Percentiles rank a stretch among this genome's conserved stretches.
Evolutionary conservation across 257 asterid genomes (phyloP).

Genomic region (Plantago elongata): DNA sequence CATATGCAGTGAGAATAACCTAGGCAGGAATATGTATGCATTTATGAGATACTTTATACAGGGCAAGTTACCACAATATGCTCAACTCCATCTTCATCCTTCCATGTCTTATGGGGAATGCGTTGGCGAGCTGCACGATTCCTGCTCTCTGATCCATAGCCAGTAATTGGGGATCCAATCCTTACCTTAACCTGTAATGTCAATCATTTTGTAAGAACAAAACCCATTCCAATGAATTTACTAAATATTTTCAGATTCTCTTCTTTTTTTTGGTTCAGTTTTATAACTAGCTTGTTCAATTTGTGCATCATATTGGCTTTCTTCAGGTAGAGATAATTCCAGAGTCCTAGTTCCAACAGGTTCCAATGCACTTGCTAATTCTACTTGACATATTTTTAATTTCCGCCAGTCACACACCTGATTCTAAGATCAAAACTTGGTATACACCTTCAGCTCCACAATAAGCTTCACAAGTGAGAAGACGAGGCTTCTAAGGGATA

Average conservation of each 20-base stretch:
- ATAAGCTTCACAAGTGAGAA: too few species aligned
- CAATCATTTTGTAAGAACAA: slow-evolving; percentile 6
- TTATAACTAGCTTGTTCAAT: neutral
- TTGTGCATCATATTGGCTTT: too few species aligned
- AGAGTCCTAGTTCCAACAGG: too few species aligned
- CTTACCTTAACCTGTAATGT: slow-evolving; percentile 65
- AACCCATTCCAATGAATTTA: slow-evolving; percentile 1
- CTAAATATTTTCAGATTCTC: neutral
- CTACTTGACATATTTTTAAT: too few species aligned
- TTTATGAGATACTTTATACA: neutral
- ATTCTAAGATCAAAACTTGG: too few species aligned
- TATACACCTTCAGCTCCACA: too few species aligned
- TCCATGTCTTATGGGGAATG: slow-evolving; percentile 70
- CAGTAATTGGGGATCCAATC: slow-evolving; percentile 82
- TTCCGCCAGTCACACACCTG: too few species aligned
- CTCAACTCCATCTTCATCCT: slow-evolving; percentile 82
- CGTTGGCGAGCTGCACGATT: slow-evolving; percentile 98
- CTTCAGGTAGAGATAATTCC: too few species aligned
- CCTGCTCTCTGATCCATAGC: slow-evolving; percentile 87
- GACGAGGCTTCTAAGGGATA: too few species aligned
- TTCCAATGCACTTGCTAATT: too few species aligned
- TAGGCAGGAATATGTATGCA: neutral
- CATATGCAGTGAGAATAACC: neutral
- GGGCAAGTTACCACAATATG: slow-evolving; percentile 58
- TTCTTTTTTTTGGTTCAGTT: too few species aligned